A percentile compares a stretch with the other conserved stretches of the same genome.
These are phyloP conservation scores for Zasmidium angulare DNA, from an alignment of 2,329 filamentous ascomycete genomes.

Conservation along the genomic window DNA sequence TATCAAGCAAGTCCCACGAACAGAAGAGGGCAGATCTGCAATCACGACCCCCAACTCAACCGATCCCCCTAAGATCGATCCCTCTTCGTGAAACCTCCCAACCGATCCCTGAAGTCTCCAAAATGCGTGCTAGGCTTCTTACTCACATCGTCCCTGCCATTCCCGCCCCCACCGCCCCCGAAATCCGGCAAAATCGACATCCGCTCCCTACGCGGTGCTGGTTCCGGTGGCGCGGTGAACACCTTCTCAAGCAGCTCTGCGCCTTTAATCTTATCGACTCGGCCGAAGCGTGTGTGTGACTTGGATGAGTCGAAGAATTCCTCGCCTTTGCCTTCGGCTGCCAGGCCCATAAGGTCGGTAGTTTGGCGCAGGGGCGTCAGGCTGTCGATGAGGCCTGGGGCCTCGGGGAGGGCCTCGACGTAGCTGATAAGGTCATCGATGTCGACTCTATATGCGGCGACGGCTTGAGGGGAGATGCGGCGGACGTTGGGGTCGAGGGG, in stretches of 20 bases:
- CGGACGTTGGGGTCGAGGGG: constrained; percentile 77
- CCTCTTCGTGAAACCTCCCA: constrained; percentile 25
- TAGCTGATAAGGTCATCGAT: constrained; percentile 82
- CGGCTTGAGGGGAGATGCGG: constrained; percentile 83
- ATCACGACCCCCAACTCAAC: background rate
- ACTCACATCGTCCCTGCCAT: constrained; percentile 17
- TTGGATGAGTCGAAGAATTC: constrained; percentile 94
- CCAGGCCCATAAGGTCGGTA: constrained; percentile 74
- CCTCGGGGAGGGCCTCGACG: constrained; percentile 75
- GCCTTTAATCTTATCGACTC: constrained; percentile 88
- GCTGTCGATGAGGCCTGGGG: constrained; percentile 83
- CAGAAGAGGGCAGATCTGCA: too few relatives aligned
- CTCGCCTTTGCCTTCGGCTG: constrained; percentile 72
- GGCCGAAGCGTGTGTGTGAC: constrained; percentile 88
- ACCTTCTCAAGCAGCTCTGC: constrained; percentile 87
- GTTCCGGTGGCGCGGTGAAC: constrained; percentile 11
- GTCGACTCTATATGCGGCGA: constrained; percentile 77
- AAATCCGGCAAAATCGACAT: constrained; percentile 23
- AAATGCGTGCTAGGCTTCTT: constrained; percentile 27
- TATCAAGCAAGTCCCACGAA: too few relatives aligned
- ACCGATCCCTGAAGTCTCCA: constrained; percentile 23
- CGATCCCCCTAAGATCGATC: constrained; percentile 18
- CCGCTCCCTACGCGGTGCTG: constrained; percentile 13
- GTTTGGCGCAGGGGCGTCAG: constrained; percentile 94
- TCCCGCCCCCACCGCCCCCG: too few relatives aligned